Conservation (phyloP, 257 asterid species). For the Cynanchum wilfordii region DNA sequence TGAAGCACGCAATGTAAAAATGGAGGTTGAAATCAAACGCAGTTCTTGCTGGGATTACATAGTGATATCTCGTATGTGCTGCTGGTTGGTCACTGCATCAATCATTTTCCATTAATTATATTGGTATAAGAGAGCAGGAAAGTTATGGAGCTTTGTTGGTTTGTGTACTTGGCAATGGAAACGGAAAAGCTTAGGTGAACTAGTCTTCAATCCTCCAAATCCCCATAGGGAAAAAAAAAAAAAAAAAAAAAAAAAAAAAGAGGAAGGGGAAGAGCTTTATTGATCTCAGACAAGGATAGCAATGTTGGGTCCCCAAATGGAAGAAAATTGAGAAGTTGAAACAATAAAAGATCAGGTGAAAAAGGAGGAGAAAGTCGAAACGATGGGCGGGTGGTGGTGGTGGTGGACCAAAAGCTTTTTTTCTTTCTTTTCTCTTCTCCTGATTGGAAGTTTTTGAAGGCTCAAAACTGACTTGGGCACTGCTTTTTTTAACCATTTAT, state of each 20-base stretch:
- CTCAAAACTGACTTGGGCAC: background rate
- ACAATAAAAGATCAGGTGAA: constrained; percentile 8
- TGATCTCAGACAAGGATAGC: background rate
- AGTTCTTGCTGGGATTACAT: background rate
- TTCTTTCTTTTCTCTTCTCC: constrained; percentile 16
- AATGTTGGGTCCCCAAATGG: constrained; percentile 16
- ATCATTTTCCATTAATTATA: no score
- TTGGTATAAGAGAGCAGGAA: background rate
- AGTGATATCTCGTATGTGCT: background rate
- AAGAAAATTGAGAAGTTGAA: constrained; percentile 13
- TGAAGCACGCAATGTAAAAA: background rate
- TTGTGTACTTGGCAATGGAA: background rate
- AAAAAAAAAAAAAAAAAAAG: background rate
- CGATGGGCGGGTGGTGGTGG: no score
- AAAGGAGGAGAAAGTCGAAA: constrained; percentile 13
- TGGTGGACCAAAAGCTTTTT: background rate
- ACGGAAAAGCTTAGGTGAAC: background rate
- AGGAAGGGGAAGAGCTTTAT: background rate
- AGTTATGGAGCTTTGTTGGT: no score
- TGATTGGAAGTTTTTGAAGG: constrained; percentile 3
- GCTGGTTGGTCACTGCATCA: background rate
- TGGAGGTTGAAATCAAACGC: background rate
- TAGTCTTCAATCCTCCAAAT: background rate
- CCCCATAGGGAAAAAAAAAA: background rate
- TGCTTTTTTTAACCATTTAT: background rate